Base-by-base conservation (phyloP, 1,139 yeast genomes). In the Saccharomyces hybrid region DNA sequence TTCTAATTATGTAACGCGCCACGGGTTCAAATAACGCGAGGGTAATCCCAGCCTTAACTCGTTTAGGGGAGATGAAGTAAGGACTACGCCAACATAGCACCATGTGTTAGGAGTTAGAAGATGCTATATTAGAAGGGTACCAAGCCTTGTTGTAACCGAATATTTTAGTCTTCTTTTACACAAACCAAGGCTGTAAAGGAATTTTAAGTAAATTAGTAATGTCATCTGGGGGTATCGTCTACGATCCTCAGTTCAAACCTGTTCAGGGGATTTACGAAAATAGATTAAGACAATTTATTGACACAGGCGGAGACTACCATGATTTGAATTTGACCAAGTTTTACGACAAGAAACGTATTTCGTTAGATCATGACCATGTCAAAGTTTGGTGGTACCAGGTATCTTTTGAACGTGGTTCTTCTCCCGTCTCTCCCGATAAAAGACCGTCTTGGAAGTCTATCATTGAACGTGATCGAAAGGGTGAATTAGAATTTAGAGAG, bases 371-470 rank as follows among this genome's bases (percentile, higher is more conserved):
- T 19, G 52, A 64, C 21, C 61, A 60, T 44, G 66, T 64, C 8
- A 64, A 64, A 48, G 66, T 68, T 3, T 56, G 58, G 54, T 51
- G 75, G 77, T 54, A 62, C 54, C 68, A 66, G 60, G 64, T 73
- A 48, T 54, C 69, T 48, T 64, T 62, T 54, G 64, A 64, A 47
- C 65, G 66, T 44, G 66, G 71, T 24, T 56, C 64, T 8, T 63
- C 66, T 3, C 71, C 70, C 1, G 72, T 68, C 3, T 61, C 70
- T 2, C 70, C 73, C 2, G 65, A 64, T 16, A 69, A 70, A 56
- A 79, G 97, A 58, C 98, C 98, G 0, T 73, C 83, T 34, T 91
- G 90, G 75, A 75, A 78, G 57, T 87, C 87, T 28, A 84, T 90
- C 49, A 76, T 86, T 60, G 76, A 75, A 48, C 58, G 55, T 14